Conservation (phyloP, 192 early-diverging fungal species). For the Irineochytrium annulatum region DNA sequence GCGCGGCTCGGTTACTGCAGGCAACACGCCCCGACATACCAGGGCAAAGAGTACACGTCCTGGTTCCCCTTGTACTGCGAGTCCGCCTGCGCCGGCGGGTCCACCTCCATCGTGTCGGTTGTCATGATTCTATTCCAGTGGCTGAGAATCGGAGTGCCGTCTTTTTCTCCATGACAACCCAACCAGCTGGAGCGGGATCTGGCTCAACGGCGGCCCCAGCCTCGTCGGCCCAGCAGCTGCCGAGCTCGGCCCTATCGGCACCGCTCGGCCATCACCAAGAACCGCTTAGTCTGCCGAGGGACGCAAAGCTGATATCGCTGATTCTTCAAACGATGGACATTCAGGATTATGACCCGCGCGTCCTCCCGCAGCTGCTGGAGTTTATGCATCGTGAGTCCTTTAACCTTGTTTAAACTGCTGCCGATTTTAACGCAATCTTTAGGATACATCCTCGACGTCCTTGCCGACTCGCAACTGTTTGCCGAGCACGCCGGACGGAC, state of each 20-base stretch:
- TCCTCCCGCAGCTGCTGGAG: conserved; percentile 87
- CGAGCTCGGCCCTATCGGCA: too few relatives aligned
- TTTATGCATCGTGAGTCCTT: conserved; percentile 74
- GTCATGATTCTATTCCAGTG: neutral
- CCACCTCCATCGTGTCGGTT: neutral
- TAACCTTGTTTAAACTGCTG: neutral
- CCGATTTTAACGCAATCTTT: conserved; percentile 7
- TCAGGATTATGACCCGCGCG: conserved; percentile 84
- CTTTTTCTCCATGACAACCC: too few relatives aligned
- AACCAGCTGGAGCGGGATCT: too few relatives aligned
- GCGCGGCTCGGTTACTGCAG: neutral
- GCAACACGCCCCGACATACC: neutral
- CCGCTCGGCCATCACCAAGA: conserved; percentile 31
- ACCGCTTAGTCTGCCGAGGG: conserved; percentile 39
- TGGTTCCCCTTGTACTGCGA: conserved; percentile 20
- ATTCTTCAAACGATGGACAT: conserved; percentile 80
- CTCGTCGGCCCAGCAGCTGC: too few relatives aligned
- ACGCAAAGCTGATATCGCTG: conserved; percentile 79
- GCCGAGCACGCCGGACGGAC: conserved; percentile 81
- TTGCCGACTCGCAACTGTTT: conserved; percentile 86
- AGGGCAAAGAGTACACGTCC: conserved; percentile 14
- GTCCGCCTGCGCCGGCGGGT: neutral
- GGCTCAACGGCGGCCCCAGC: too few relatives aligned
- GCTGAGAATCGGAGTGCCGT: too few relatives aligned
- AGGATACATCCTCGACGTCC: conserved; percentile 87